A percentile compares a stretch with the other conserved stretches of the same genome.
phyloP scores from a whole-genome alignment of 148 eudicot genomes.

The Amaranthus palmeri region DNA sequence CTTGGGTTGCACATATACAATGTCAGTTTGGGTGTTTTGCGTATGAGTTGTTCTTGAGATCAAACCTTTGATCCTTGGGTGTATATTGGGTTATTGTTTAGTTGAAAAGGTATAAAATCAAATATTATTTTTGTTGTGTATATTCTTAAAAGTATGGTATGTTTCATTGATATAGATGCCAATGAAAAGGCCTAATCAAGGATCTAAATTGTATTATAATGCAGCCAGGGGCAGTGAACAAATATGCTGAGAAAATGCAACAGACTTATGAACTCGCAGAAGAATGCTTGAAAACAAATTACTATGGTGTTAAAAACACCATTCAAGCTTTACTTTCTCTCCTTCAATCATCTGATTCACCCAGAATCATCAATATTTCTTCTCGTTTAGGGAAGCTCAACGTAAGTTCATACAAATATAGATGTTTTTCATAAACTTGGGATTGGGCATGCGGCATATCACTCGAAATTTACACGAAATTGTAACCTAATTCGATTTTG shows the following conservation, averaged over 20 bases:
- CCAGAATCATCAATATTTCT: slow-evolving; percentile 49
- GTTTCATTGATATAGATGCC: not conserved
- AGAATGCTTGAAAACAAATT: slow-evolving; percentile 44
- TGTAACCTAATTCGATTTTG: too few relatives aligned
- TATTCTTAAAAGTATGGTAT: not conserved
- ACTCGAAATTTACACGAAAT: too few relatives aligned
- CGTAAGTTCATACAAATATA: slow-evolving; percentile 17
- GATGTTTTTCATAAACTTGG: too few relatives aligned
- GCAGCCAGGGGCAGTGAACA: slow-evolving; percentile 3
- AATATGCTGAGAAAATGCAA: slow-evolving; percentile 1
- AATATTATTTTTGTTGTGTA: too few relatives aligned
- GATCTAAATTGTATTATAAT: not conserved
- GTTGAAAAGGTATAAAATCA: too few relatives aligned
- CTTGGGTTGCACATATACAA: too few relatives aligned
- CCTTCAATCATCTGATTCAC: slow-evolving; percentile 48
- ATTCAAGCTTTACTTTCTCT: slow-evolving; percentile 46
- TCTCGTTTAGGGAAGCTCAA: slow-evolving; percentile 33
- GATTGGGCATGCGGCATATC: too few relatives aligned
- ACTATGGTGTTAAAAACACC: slow-evolving; percentile 42
- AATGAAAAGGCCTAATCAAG: not conserved
- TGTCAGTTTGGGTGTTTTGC: too few relatives aligned
- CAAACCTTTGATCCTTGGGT: too few relatives aligned
- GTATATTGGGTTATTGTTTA: too few relatives aligned
- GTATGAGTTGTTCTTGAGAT: too few relatives aligned
- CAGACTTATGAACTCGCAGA: slow-evolving; percentile 33